phyloP scores from a whole-genome alignment of 176 grass and related monocot genomes.

The Oryza rufipogon region DNA sequence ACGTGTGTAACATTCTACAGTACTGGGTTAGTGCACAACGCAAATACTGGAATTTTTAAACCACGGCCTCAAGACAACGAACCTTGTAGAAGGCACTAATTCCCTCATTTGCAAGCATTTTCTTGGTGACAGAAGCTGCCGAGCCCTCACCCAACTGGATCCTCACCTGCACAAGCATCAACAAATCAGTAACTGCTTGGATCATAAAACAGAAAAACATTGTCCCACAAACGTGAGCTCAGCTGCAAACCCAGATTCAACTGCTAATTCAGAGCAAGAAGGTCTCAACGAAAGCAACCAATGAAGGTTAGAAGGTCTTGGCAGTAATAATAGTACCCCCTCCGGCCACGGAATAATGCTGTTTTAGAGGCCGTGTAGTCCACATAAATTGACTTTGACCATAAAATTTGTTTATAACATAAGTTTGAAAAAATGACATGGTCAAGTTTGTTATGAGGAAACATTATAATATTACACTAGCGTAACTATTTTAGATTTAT shows the following conservation, averaged over 20 bases:
- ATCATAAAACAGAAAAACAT: slow-evolving; percentile 6
- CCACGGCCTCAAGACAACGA: slow-evolving; percentile 19
- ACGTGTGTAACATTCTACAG: background rate
- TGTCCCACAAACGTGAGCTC: background rate
- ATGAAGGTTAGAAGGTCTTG: background rate
- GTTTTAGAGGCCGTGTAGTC: background rate
- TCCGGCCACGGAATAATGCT: background rate
- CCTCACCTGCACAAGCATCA: slow-evolving; percentile 60
- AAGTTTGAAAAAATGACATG: background rate
- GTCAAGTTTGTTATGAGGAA: background rate
- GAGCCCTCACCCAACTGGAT: slow-evolving; percentile 91
- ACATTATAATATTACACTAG: background rate
- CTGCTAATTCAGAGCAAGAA: background rate
- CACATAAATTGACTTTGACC: background rate
- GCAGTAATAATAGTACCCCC: background rate
- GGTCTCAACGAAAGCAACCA: background rate
- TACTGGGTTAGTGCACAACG: background rate
- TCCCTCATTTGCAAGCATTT: slow-evolving; percentile 74
- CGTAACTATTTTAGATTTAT: background rate
- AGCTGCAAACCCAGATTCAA: slow-evolving; percentile 1
- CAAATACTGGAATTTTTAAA: background rate
- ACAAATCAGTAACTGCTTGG: background rate
- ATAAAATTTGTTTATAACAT: background rate
- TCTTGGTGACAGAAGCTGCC: slow-evolving; percentile 63
- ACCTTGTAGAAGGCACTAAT: slow-evolving; percentile 84